Conservation (phyloP, 495 filamentous ascomycete species). For the Aspergillus nidulans region DNA sequence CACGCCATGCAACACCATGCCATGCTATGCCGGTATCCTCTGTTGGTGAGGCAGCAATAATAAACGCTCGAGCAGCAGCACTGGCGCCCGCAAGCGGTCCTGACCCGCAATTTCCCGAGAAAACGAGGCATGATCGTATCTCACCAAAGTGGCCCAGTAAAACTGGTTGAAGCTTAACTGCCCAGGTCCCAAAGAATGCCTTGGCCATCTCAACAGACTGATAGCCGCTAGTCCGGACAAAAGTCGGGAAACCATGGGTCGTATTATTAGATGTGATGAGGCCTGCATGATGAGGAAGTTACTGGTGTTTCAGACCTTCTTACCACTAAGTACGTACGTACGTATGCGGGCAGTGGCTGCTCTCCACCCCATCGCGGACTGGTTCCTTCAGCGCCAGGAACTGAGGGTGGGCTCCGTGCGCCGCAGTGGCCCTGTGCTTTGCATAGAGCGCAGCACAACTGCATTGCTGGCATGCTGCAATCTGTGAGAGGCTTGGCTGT, state of each 20-base stretch:
- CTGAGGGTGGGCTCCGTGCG: background rate
- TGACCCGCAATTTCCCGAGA: background rate
- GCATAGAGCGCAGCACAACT: background rate
- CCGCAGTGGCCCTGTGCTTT: background rate
- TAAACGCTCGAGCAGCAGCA: background rate
- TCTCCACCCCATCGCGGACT: background rate
- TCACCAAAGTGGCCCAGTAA: background rate
- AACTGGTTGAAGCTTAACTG: background rate
- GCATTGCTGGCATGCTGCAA: background rate
- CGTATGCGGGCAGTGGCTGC: background rate
- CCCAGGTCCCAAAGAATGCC: background rate
- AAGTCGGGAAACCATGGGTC: background rate
- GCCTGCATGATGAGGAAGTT: conserved; percentile 6
- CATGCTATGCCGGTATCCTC: background rate
- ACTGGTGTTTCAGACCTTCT: conserved; percentile 6
- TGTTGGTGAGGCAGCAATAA: background rate
- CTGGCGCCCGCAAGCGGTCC: background rate
- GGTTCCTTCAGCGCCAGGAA: background rate
- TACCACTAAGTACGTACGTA: background rate
- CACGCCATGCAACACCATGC: no score
- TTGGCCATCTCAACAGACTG: background rate
- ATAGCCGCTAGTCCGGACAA: background rate
- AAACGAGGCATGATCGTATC: background rate
- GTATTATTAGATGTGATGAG: conserved; percentile 10
- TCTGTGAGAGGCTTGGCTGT: background rate